A percentile compares a stretch with the other conserved stretches of the same genome.
Evolutionary conservation across 2,329 filamentous ascomycete genomes (phyloP).

Genomic region (Scytalidium sp.): DNA sequence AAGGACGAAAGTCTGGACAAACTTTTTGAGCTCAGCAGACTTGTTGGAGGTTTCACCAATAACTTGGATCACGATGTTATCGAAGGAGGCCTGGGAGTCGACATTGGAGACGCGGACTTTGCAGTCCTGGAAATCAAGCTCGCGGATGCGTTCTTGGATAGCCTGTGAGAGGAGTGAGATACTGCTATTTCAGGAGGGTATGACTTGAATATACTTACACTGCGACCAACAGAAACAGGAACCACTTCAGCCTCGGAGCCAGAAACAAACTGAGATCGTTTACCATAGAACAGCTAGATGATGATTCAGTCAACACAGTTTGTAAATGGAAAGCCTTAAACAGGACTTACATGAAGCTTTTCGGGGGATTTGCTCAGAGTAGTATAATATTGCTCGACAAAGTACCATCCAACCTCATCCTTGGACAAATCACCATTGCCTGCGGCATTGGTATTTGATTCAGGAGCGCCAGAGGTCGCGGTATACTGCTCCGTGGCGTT

Average conservation of each 20-base stretch:
- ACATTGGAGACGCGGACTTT: conserved; percentile 98
- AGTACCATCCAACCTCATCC: conserved; percentile 98
- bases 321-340: not conserved
- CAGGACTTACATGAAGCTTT: conserved; percentile 71
- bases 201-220: conserved; percentile 56
- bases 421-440: conserved; percentile 59
- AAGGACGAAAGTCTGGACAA: conserved; percentile 96
- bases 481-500: conserved; percentile 27
- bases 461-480: conserved; percentile 26
- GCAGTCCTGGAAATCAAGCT: conserved; percentile 92
- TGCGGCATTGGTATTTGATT: conserved; percentile 26
- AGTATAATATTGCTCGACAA: conserved; percentile 99
- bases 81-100: conserved; percentile 87
- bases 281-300: conserved; percentile 83
- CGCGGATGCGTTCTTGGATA: conserved; percentile 92
- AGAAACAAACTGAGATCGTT: conserved; percentile 91
- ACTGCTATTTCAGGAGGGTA: not conserved
- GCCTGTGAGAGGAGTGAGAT: conserved; percentile 49
- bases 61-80: conserved; percentile 96
- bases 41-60: conserved; percentile 98
- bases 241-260: conserved; percentile 88
- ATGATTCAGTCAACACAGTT: conserved; percentile 13
- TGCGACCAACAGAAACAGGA: conserved; percentile 80
- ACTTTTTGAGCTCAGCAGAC: conserved; percentile 86
- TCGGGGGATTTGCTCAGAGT: conserved; percentile 92